Conservation (phyloP, 176 grass and related monocot species). For the Bolboschoenus planiculmis region DNA sequence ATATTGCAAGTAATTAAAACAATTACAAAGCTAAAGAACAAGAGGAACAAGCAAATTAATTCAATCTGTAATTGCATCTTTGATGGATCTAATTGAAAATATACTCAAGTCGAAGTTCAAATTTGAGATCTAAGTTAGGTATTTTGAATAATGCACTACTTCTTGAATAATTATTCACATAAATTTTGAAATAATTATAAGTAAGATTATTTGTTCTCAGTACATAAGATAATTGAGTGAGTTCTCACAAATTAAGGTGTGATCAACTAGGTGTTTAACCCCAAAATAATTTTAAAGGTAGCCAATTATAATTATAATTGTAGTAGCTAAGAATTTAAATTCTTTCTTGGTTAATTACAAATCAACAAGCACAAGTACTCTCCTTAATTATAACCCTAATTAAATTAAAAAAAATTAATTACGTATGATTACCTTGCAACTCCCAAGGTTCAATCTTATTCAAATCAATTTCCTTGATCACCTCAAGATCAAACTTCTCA, state of each 20-base stretch:
- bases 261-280: not conserved
- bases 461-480: slow-evolving; percentile 90
- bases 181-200: not conserved
- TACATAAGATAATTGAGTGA: not conserved
- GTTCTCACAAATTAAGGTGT: not conserved
- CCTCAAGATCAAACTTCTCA: slow-evolving; percentile 96
- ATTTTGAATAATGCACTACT: not conserved
- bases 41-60: not conserved
- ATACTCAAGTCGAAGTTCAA: not conserved
- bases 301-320: not conserved
- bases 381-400: not conserved
- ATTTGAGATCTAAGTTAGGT: not conserved
- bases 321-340: not conserved
- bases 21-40: not conserved
- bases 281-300: not conserved
- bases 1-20: not conserved
- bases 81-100: not conserved
- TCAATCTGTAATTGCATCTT: not conserved
- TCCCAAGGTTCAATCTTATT: slow-evolving; percentile 99
- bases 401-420: not conserved
- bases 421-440: slow-evolving; percentile 56
- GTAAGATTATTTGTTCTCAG: not conserved
- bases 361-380: no score
- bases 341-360: not conserved
- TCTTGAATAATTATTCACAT: not conserved